Evolutionary conservation across 345 rosid species (phyloP).

Genomic region (Salix purpurea): DNA sequence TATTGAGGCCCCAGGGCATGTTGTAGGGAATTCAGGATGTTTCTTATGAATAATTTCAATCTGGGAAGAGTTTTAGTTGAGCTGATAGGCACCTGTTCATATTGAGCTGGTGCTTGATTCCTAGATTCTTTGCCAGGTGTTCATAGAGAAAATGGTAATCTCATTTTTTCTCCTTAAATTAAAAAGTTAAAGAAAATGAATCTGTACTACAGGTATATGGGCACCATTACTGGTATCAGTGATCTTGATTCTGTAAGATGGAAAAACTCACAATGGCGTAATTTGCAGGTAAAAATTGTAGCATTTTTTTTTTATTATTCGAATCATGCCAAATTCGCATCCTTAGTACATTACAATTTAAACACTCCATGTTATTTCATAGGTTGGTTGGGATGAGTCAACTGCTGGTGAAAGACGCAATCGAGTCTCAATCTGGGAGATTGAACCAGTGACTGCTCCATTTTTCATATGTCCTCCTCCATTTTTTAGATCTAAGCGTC

Average conservation of each 20-base stretch:
- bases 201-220: conserved; percentile 75
- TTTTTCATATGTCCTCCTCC: conserved; percentile 92
- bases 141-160: not conserved
- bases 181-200: not conserved
- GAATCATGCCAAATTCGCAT: not conserved
- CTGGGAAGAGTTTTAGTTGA: not conserved
- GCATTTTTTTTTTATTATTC: not conserved
- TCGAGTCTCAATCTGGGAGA: conserved; percentile 93
- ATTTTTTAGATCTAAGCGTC: conserved; percentile 74
- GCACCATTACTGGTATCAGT: conserved; percentile 78
- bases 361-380: conserved; percentile 10
- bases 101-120: not conserved
- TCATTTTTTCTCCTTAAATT: not conserved
- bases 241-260: conserved; percentile 90
- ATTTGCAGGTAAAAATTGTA: conserved; percentile 57
- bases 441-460: conserved; percentile 90
- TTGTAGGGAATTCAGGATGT: not conserved
- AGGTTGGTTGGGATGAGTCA: conserved; percentile 99
- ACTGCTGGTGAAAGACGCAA: conserved; percentile 78
- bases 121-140: not conserved
- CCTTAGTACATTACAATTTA: not conserved
- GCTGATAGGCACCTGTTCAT: not conserved
- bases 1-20: not conserved
- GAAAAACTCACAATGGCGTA: conserved; percentile 97
- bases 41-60: not conserved